Evolutionary conservation across 2,329 filamentous ascomycete genomes (phyloP), one percentile per base, ranked within the genome.

Genomic region (Zasmidium citrigriseum): DNA sequence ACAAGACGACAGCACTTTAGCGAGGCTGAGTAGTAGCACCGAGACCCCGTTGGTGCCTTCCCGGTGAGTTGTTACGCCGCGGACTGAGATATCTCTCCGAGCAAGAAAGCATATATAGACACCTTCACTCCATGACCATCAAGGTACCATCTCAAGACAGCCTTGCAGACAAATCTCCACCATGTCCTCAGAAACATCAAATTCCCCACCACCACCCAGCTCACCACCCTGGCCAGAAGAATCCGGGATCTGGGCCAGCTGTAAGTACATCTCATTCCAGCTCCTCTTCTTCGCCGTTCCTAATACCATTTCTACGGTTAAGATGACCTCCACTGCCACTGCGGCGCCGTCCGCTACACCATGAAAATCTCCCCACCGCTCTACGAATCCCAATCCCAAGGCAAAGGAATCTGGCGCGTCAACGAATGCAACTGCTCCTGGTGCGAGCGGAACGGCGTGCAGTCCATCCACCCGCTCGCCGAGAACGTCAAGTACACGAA

Each of bases 321-420:
- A 4, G 14, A 41, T n/a, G 25, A 56, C 22, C 59, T 69, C 5
- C 63, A 69, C 61, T 71, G 69, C 62, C 69, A 71, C 61, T 71
- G 69, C 61, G 66, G 63, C 41, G 57, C 68, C 14, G 63, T 71
- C 16, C 64, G 63, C 55, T 68, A 55, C 49, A 60, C 29, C 24
- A 64, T 67, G 23, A 68, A 24, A 0, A 50, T 70, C 34, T 69
- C 67, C 16, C 69, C 69, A 27, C 69, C 68, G 3, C 63, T 70
- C 2, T 25, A 27, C 23, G 48, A 58, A 20, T 46, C 60, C 9
- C 14, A 60, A 24, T 27, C 62, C 4, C 16, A 58, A 52, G 62
- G 55, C 14, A 56, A 63, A 59, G 62, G 55, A 1, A 46, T 62
- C 12, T 70, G 65, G 46, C 51, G 55, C 11, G 66, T 63, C 0